A percentile compares a stretch with the other conserved stretches of the same genome.
phyloP scores from a whole-genome alignment of 495 filamentous ascomycete species.

The Aspergillus biplanus region DNA sequence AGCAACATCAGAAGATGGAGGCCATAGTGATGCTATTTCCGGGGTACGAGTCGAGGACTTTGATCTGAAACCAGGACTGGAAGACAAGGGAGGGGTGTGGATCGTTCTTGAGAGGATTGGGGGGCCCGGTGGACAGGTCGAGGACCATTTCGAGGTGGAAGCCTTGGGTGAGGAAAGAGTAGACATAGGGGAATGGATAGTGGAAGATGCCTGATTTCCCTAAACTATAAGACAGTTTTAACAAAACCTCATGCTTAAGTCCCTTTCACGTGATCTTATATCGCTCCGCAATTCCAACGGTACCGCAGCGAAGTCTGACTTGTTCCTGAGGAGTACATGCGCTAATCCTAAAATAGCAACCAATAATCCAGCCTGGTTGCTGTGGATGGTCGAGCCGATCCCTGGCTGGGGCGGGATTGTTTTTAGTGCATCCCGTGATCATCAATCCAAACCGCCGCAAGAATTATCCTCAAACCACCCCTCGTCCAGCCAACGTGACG shows the following conservation, averaged over 20 bases:
- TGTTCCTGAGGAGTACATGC: background rate
- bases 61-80: conserved; percentile 63
- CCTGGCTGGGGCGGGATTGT: no score
- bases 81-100: conserved; percentile 62
- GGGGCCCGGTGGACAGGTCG: conserved; percentile 49
- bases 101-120: conserved; percentile 79
- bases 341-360: conserved; percentile 20
- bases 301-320: no score
- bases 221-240: no score
- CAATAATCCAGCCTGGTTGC: background rate
- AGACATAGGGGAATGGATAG: conserved; percentile 59
- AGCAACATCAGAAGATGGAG: conserved; percentile 61
- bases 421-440: conserved; percentile 28
- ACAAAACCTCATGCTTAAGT: no score
- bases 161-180: conserved; percentile 69
- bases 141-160: conserved; percentile 66
- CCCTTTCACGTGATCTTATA: no score
- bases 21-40: conserved; percentile 67
- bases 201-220: conserved; percentile 39
- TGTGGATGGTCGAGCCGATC: no score
- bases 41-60: conserved; percentile 74
- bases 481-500: conserved; percentile 17
- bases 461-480: background rate
- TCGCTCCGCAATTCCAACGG: no score
- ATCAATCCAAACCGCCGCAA: conserved; percentile 3